Base-by-base conservation (phyloP, 2,329 filamentous ascomycete species). In the Xylariaceae sp. region DNA sequence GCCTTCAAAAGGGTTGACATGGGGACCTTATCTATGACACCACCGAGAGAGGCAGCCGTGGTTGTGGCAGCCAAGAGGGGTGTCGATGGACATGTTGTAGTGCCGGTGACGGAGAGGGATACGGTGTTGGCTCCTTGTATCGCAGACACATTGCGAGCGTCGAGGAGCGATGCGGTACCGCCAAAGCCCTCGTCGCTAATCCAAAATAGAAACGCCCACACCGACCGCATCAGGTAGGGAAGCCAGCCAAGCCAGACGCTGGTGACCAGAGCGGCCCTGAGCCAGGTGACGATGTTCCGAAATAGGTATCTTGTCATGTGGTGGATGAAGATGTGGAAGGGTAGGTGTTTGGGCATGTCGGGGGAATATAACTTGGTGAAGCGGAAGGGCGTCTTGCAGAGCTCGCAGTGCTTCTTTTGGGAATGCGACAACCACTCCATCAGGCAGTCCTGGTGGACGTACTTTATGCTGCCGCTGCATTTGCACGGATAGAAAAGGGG, bases 391-490 rank as follows among this genome's bases (percentile, higher is more conserved):
- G 94, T 99, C 77, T 99, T 99, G 85, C 94, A 99, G 29, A 99
- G 86, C 77, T 99, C 94, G 80, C 95, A 99, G 78, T 99, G 90
- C 73, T 97, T 97, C 83, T 99, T 99, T 72, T 99, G 92, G 1
- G 94, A 97, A 73, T 99, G 95, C 43, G 92, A 93, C 18, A 99
- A 81, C 94, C 94, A 99, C 74, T 97, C 92, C 88, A 99, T 96
- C 73, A 99, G 77, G 72, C 94, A 99, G 71, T 95, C 90, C 74
- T 99, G 94, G 72, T 99, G 94, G 57, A 99, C 94, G 68, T 89
- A 96, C 77, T 96, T 97, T 77, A 99, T 99, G 75, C 93, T 97
- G 52, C 94, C 94, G 69, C 91, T 97, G 77, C 94, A 99, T 79
- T 97, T 97, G 86, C 94, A 99, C 5, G 94, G 94, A 70, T 95